phyloP scores from a whole-genome alignment of 2,329 filamentous ascomycete genomes.

The Beauveria varroae region DNA sequence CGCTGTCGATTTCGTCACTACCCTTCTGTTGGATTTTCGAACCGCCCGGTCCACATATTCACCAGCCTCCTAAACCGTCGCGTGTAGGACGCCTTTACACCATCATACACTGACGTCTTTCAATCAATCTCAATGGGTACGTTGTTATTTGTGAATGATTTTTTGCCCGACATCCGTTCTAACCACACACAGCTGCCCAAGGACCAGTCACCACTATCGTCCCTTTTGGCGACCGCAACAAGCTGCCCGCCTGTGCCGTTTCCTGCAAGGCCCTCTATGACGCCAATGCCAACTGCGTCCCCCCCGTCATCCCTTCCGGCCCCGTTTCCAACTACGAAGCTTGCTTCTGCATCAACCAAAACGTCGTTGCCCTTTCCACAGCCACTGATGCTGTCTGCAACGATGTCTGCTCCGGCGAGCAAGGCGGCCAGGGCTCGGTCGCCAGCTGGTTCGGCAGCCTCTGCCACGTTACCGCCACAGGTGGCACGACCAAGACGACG shows the following conservation, averaged over 20 bases:
- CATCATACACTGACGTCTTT: background rate
- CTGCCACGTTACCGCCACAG: slow-evolving; percentile 41
- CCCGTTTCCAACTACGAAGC: slow-evolving; percentile 48
- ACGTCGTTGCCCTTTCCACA: slow-evolving; percentile 50
- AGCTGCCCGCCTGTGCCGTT: slow-evolving; percentile 55
- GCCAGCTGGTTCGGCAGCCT: slow-evolving; percentile 63
- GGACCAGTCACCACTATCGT: slow-evolving; percentile 41
- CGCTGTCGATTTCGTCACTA: background rate
- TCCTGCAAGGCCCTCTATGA: slow-evolving; percentile 55
- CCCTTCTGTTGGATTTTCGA: background rate
- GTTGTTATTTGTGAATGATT: background rate
- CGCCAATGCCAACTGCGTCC: slow-evolving; percentile 65
- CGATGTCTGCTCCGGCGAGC: slow-evolving; percentile 39
- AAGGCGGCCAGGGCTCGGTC: slow-evolving; percentile 44
- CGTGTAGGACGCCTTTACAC: background rate
- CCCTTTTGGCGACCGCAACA: slow-evolving; percentile 36
- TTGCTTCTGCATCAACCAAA: slow-evolving; percentile 66
- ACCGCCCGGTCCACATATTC: background rate
- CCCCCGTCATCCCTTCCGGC: slow-evolving; percentile 42
- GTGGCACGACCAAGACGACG: slow-evolving; percentile 13
- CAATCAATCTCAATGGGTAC: slow-evolving; percentile 9
- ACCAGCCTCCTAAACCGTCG: background rate
- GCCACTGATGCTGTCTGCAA: slow-evolving; percentile 56
- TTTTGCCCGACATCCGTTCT: too few species aligned
- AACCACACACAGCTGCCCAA: background rate